Percentiles rank a stretch among this genome's conserved stretches.
phyloP scores from a whole-genome alignment of 164 flowering plant species.

The Dillenia suffruticosa region DNA sequence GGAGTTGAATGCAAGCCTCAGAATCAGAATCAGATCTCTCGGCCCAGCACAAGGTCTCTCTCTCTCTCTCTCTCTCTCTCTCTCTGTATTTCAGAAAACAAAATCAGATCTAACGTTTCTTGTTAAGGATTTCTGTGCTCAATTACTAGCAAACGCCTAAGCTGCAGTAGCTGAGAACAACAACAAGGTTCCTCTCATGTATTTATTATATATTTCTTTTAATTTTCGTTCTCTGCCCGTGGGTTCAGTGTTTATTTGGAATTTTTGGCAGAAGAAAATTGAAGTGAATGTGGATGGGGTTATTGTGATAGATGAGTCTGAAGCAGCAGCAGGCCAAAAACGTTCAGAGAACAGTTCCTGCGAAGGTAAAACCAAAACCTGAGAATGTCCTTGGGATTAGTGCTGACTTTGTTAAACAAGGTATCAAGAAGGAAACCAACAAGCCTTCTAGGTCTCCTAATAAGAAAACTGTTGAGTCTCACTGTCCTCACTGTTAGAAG shows the following conservation, averaged over 20 bases:
- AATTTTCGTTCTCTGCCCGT: neutral
- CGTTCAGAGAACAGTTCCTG: constrained; percentile 41
- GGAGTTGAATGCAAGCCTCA: constrained; percentile 45
- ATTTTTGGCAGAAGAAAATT: constrained; percentile 35
- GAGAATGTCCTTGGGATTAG: constrained; percentile 50
- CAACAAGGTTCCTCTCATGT: constrained; percentile 19
- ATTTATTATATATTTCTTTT: neutral
- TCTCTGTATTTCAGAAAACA: neutral
- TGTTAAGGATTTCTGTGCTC: constrained; percentile 70
- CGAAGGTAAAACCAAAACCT: constrained; percentile 17
- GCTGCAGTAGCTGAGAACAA: constrained; percentile 52
- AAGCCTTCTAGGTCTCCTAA: constrained; percentile 1
- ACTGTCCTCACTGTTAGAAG: constrained; percentile 81
- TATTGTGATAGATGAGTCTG: constrained; percentile 8
- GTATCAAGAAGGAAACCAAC: constrained; percentile 5
- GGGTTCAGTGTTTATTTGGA: no score
- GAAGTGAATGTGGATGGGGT: constrained; percentile 34
- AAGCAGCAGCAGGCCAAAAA: neutral
- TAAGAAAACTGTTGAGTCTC: constrained; percentile 46
- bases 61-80: neutral
- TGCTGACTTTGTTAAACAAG: constrained; percentile 20
- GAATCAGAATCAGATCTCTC: constrained; percentile 35
- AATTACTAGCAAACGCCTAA: constrained; percentile 85
- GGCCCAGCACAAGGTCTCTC: constrained; percentile 82
- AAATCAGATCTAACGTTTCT: neutral